These are phyloP conservation scores for Cladosporium sp. DNA, from an alignment of 2,329 filamentous ascomycete species.

Conservation along the genomic window DNA sequence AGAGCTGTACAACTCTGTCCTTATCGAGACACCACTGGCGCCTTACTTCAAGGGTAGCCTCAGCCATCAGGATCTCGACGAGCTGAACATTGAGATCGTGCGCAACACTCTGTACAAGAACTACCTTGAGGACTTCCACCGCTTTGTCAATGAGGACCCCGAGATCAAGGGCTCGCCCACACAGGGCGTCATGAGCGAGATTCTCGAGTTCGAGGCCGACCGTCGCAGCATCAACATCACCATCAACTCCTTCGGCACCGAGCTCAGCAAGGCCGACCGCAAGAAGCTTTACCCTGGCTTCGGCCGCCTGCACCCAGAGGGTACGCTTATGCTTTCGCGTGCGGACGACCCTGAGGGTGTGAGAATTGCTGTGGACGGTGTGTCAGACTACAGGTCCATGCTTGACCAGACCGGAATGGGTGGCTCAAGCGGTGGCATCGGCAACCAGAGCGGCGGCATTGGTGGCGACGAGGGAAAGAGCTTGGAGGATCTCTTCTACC, in stretches of 20 bases:
- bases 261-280: conserved; percentile 87
- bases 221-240: conserved; percentile 98
- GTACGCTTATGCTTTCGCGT: conserved; percentile 88
- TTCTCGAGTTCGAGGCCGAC: conserved; percentile 95
- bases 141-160: conserved; percentile 85
- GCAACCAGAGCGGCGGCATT: conserved; percentile 81
- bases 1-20: conserved; percentile 95
- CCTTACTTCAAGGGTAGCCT: conserved; percentile 97
- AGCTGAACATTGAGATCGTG: conserved; percentile 98
- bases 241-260: conserved; percentile 96
- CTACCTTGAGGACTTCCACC: conserved; percentile 96
- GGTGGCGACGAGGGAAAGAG: conserved; percentile 78
- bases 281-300: conserved; percentile 96
- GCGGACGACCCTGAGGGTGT: conserved; percentile 96
- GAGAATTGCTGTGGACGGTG: conserved; percentile 86
- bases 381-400: conserved; percentile 91
- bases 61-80: conserved; percentile 94
- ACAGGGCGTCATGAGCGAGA: conserved; percentile 90
- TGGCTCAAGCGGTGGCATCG: conserved; percentile 68
- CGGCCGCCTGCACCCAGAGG: conserved; percentile 88
- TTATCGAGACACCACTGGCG: conserved; percentile 94
- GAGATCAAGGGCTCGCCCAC: conserved; percentile 88
- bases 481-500: conserved; percentile 96
- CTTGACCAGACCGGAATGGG: conserved; percentile 88
- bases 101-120: conserved; percentile 99